Evolutionary conservation across 129 eudicot species (phyloP), one percentile per base, ranked within the genome.

Genomic region (Tagetes erecta): DNA sequence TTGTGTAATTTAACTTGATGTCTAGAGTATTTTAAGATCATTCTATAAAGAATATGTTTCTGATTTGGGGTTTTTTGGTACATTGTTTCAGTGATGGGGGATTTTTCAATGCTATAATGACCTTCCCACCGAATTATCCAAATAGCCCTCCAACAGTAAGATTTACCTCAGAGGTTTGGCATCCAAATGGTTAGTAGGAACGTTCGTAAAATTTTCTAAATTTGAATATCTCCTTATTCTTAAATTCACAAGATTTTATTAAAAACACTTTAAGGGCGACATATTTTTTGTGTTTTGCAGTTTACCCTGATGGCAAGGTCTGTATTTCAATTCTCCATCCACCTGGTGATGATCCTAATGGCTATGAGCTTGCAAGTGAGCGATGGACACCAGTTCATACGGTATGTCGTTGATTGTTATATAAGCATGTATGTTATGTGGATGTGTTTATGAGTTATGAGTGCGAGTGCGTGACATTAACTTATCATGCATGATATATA

Each of bases 321-420:
- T 95, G 99, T 80, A 91, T 95, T 60, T 95, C 99, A 62, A 95
- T 95, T 70, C 99, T 95, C 73, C 99, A 95, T 67, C 97, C 99
- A 3, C 99, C 99, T 35, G 99, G 99, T 57, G 99, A 95, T 59
- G 99, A 95, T 73, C 99, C 99, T 51, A 91, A 88, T 66, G 99
- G 99, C 60, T 95, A 95, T 78, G 99, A 95, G 85, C 91, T 91
- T 68, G 96, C 99, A 68, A 95, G 97, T 77, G 99, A 95, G 68
- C 91, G 99, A 13, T 95, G 99, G 99, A 80, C 91, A 27, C 99
- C 99, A 13, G 99, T 95, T 73, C 99, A 95, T 83, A 95, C 99
- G 87, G 99, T 95, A 91, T 67, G 85, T 20, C 44, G 33, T 59
- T 55, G 55, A 8, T 60, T 60, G 51, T 68, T 42, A 60, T 56